These are phyloP conservation scores for Isatis lusitanica DNA, from an alignment of 441 rosid genomes.

Conservation along the genomic window DNA sequence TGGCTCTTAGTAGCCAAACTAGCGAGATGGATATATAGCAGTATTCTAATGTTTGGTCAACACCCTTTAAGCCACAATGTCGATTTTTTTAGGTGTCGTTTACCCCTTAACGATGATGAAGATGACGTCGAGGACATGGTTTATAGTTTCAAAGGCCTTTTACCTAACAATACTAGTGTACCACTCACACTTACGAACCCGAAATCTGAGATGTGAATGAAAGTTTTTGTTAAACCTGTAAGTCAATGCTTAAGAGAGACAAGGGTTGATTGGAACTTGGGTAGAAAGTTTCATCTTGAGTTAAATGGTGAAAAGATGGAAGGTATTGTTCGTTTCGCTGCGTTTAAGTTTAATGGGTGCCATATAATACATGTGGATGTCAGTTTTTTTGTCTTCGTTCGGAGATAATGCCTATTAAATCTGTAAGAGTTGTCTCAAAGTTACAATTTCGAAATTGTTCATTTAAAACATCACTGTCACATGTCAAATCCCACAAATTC, in stretches of 20 bases:
- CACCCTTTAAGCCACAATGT: no score
- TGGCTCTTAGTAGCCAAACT: no score
- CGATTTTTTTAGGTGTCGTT: no score
- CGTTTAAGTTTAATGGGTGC: slow-evolving; percentile 42
- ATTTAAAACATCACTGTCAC: no score
- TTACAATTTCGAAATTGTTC: no score
- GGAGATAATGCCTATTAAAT: neutral
- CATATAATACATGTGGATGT: slow-evolving; percentile 54
- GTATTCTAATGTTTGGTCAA: no score
- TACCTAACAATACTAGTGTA: slow-evolving; percentile 52
- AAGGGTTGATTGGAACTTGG: slow-evolving; percentile 39
- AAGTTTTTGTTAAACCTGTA: slow-evolving; percentile 32
- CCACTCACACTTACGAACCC: slow-evolving; percentile 34
- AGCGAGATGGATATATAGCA: no score
- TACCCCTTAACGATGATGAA: neutral
- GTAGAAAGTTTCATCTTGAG: slow-evolving; percentile 27
- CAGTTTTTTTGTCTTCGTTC: slow-evolving; percentile 31
- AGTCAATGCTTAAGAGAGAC: slow-evolving; percentile 9
- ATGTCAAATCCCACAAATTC: no score
- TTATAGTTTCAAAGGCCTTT: slow-evolving; percentile 46
- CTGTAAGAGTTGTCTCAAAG: no score
- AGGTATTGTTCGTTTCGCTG: slow-evolving; percentile 31
- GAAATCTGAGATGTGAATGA: slow-evolving; percentile 29
- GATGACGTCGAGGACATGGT: neutral
- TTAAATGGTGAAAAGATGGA: slow-evolving; percentile 31